Evolutionary conservation across 352 stramenopile species (phyloP).

Genomic region (Plasmopara muralis): DNA sequence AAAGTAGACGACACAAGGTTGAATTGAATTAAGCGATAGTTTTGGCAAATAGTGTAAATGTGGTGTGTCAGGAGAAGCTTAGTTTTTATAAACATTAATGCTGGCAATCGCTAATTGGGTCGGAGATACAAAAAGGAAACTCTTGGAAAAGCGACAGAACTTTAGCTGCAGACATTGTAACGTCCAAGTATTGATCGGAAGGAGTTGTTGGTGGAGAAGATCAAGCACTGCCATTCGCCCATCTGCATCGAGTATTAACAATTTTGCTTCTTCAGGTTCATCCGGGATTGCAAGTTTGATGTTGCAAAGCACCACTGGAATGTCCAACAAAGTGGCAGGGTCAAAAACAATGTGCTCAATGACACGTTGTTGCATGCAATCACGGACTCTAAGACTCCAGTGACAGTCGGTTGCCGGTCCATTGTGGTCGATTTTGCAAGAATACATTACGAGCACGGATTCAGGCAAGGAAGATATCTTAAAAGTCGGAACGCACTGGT

Average conservation of each 20-base stretch:
- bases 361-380: slow-evolving; percentile 24
- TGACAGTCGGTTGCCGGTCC: slow-evolving; percentile 2
- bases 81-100: slow-evolving; percentile 9
- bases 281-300: slow-evolving; percentile 2
- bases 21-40: slow-evolving; percentile 2
- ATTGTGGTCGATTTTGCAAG: slow-evolving; percentile 2
- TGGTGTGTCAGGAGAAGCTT: background rate
- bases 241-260: slow-evolving; percentile 19
- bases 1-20: slow-evolving; percentile 22
- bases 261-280: slow-evolving; percentile 4
- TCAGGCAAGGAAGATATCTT: slow-evolving; percentile 1
- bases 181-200: slow-evolving; percentile 15
- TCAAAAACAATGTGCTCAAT: slow-evolving; percentile 25
- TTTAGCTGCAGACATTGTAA: slow-evolving; percentile 7
- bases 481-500: slow-evolving; percentile 14
- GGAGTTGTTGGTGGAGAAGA: slow-evolving; percentile 3
- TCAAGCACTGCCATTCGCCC: slow-evolving; percentile 28
- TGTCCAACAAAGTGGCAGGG: background rate
- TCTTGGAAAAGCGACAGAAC: slow-evolving; percentile 3
- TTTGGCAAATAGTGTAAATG: background rate
- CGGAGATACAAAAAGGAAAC: slow-evolving; percentile 9
- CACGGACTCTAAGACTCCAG: slow-evolving; percentile 34
- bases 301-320: slow-evolving; percentile 3
- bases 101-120: slow-evolving; percentile 12
- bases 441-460: slow-evolving; percentile 15